A percentile compares a stretch with the other conserved stretches of the same genome.
Evolutionary conservation across 192 early-diverging fungal genomes (phyloP).

Genomic region (Geranomyces michiganensis): DNA sequence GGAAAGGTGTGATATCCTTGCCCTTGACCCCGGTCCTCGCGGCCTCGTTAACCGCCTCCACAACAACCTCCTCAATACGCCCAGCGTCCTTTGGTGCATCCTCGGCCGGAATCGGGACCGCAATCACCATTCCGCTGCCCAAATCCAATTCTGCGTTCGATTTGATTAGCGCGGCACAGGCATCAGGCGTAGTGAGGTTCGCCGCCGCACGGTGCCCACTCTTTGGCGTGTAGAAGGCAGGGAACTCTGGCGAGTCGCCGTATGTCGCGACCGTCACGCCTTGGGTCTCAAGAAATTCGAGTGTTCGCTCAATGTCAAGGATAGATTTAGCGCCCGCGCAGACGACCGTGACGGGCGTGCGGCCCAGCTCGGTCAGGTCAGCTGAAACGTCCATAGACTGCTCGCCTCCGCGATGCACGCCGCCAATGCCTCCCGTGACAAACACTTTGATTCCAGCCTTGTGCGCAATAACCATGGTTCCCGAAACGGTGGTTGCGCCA

Average conservation of each 20-base stretch:
- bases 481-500: constrained; percentile 92
- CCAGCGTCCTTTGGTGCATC: constrained; percentile 59
- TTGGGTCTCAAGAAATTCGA: constrained; percentile 91
- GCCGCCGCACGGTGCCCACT: constrained; percentile 58
- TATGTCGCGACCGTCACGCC: constrained; percentile 89
- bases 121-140: constrained; percentile 82
- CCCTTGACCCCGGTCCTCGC: constrained; percentile 67
- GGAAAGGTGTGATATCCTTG: constrained; percentile 91
- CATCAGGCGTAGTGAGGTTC: constrained; percentile 51
- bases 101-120: constrained; percentile 82
- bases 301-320: constrained; percentile 86
- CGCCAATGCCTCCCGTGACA: constrained; percentile 97
- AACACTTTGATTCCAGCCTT: constrained; percentile 85
- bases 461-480: constrained; percentile 88
- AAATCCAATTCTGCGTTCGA: constrained; percentile 67
- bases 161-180: constrained; percentile 59
- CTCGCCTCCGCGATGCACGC: constrained; percentile 83
- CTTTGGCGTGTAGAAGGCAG: constrained; percentile 86
- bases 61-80: constrained; percentile 72
- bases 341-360: constrained; percentile 91
- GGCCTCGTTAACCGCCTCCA: constrained; percentile 71
- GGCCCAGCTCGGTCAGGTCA: constrained; percentile 87
- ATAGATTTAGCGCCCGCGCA: constrained; percentile 98
- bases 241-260: constrained; percentile 71
- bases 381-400: constrained; percentile 82